Evolutionary conservation across 1,284 basidiomycete genomes (phyloP).

Genomic region (Sphaerobolus stellatus): DNA sequence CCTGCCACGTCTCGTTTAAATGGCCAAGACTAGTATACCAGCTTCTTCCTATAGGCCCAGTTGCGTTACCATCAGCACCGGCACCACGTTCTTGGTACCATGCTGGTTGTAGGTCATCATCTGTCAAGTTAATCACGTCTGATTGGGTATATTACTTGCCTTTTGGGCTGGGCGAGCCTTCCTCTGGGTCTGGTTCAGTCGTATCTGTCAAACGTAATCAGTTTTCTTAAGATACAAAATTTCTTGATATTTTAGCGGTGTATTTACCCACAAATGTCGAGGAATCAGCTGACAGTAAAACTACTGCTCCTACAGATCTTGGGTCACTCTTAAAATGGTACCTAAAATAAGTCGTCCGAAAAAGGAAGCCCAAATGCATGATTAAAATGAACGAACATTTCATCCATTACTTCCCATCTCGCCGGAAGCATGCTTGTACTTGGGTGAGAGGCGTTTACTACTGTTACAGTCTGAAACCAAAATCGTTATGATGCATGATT

Average conservation of each 20-base stretch:
- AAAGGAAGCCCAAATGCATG: background rate
- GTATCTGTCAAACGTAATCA: constrained; percentile 37
- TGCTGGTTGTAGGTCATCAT: constrained; percentile 41
- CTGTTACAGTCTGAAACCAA: constrained; percentile 61
- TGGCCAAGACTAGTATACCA: constrained; percentile 83
- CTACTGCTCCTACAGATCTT: constrained; percentile 58
- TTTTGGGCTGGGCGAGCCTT: constrained; percentile 65
- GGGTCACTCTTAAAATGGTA: constrained; percentile 83
- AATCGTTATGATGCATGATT: too few species aligned
- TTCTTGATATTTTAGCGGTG: background rate
- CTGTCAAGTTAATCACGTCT: too few species aligned
- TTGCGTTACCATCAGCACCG: constrained; percentile 48
- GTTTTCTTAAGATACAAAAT: background rate
- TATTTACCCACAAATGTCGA: constrained; percentile 58
- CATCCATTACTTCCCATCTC: constrained; percentile 62
- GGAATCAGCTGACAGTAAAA: constrained; percentile 69
- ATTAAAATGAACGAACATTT: constrained; percentile 43
- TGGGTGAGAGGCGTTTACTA: constrained; percentile 62
- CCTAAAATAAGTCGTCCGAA: constrained; percentile 31
- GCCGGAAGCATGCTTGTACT: constrained; percentile 63
- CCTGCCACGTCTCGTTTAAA: constrained; percentile 67
- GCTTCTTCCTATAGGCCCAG: constrained; percentile 56
- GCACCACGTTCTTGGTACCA: constrained; percentile 77
- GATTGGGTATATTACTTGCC: constrained; percentile 36
- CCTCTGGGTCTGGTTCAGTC: constrained; percentile 49